Conservation (phyloP, 805 yeast genomes). For the Kodamaea hsintzibuensis region DNA sequence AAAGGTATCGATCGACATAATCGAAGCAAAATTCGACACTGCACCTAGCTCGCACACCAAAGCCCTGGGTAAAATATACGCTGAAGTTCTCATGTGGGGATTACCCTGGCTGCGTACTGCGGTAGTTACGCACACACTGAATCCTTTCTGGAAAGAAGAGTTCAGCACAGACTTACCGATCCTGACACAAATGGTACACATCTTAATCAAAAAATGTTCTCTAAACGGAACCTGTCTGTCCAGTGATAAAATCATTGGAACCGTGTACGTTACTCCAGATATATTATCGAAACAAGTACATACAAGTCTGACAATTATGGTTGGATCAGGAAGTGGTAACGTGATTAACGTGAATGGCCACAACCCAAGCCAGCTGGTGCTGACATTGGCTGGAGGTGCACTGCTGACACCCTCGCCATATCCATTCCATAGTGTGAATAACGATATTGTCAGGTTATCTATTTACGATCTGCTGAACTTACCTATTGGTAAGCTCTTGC, state of each 20-base stretch:
- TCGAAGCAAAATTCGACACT: constrained; percentile 61
- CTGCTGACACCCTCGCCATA: constrained; percentile 1
- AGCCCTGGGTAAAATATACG: constrained; percentile 46
- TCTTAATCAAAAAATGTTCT: constrained; percentile 41
- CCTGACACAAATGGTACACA: constrained; percentile 51
- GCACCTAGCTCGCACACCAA: neutral
- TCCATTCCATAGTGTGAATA: constrained; percentile 10
- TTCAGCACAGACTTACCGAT: constrained; percentile 63
- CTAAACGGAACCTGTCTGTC: constrained; percentile 27
- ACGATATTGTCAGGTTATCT: constrained; percentile 47
- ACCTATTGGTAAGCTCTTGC: constrained; percentile 58
- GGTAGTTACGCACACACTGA: constrained; percentile 45
- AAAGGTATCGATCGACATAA: constrained; percentile 53
- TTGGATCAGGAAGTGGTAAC: constrained; percentile 23
- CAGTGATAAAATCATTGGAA: constrained; percentile 50
- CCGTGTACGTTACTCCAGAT: constrained; percentile 55
- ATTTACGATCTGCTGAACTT: constrained; percentile 42
- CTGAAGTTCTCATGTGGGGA: constrained; percentile 73
- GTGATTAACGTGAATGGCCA: constrained; percentile 22
- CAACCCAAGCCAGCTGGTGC: constrained; percentile 2
- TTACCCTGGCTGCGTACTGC: constrained; percentile 80
- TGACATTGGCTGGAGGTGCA: constrained; percentile 7
- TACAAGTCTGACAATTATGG: constrained; percentile 36
- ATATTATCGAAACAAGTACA: constrained; percentile 38
- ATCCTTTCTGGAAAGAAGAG: constrained; percentile 85